A percentile compares a stretch with the other conserved stretches of the same genome.
Evolutionary conservation across 176 grass and related monocot genomes (phyloP).

Genomic region (Oryza australiensis): DNA sequence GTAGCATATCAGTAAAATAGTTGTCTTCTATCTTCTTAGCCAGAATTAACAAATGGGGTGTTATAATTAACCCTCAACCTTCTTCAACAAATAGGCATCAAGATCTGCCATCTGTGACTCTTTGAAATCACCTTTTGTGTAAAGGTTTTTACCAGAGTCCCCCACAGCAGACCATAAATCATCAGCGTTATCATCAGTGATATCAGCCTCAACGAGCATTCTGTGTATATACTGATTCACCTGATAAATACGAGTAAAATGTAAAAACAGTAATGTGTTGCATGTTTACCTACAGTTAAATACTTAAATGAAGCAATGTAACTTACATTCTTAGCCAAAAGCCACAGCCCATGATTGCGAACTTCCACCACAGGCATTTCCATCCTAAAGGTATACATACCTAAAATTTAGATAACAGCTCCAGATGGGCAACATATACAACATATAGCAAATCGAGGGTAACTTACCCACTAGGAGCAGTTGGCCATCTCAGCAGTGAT

Average conservation of each 20-base stretch:
- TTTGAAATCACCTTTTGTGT: conserved; percentile 72
- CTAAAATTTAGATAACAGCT: conserved; percentile 21
- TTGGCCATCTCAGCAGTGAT: conserved; percentile 97
- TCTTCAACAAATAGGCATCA: conserved; percentile 86
- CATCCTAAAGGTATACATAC: conserved; percentile 59
- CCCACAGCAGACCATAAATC: conserved; percentile 73
- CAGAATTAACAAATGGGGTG: conserved; percentile 22
- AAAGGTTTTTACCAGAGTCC: conserved; percentile 67
- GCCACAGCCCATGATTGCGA: conserved; percentile 76
- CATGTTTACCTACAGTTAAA: not conserved
- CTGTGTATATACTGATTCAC: conserved; percentile 88
- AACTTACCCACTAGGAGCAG: conserved; percentile 87
- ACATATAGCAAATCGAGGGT: not conserved
- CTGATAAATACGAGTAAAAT: conserved; percentile 45
- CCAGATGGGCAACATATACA: conserved; percentile 7
- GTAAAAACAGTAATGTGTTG: not conserved
- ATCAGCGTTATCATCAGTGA: conserved; percentile 36
- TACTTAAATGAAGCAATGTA: not conserved
- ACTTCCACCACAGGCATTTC: conserved; percentile 98
- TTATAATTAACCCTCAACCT: conserved; percentile 48
- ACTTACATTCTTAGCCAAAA: conserved; percentile 94
- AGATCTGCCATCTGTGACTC: conserved; percentile 57
- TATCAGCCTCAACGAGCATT: conserved; percentile 89
- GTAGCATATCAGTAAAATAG: conserved; percentile 48
- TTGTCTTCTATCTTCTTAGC: not conserved